Base-by-base conservation (phyloP, 2,329 filamentous ascomycete species). In the Epichloe typhina region DNA sequence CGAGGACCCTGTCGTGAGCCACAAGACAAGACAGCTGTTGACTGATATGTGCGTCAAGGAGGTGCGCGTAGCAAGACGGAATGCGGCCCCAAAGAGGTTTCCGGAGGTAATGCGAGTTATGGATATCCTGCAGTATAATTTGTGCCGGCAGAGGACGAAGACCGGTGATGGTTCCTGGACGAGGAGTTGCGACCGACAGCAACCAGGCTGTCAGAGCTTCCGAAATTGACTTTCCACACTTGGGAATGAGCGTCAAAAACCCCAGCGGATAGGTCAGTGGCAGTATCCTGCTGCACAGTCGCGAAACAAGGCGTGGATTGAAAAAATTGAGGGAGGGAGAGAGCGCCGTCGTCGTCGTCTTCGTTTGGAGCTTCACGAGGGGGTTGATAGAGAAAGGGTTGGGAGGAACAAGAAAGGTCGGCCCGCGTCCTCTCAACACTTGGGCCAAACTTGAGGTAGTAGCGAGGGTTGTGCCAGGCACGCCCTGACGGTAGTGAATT, bases 1-100 rank as follows among this genome's bases (percentile, higher is more conserved):
- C n/a, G n/a, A 52, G 38, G 43, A 46, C 43, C 43, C 37, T 47
- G 49, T 53, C 49, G 47, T 43, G 49, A 47, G 49, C 26, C 49
- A 47, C 43, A 50, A 23, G 23, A 26, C 17, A 23, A 11, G 33
- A 38, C 17, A 44, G 33, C 37, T 9, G n/a, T 19, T n/a, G 26
- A 15, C 5, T 9, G 26, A 21, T 23, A 23, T 13, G 19, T 36
- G 26, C 37, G 46, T 40, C 21, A 46, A 23, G 46, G n/a, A 40
- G 19, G 48, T 37, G 36, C n/a, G 42, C 41, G 41, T 15, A 17
- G 31, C n/a, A 12, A 11, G 40, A 15, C 9, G 21, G 21, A 33
- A 11, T n/a, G 13, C 15, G 35, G 15, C n/a, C 17, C 21, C 9
- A 13, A 17, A 11, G 17, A 21, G 39, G 15, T 44, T 38, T 21